Base-by-base conservation (phyloP, 169 alveolate species). In the Cyclospora cayetanensis region DNA sequence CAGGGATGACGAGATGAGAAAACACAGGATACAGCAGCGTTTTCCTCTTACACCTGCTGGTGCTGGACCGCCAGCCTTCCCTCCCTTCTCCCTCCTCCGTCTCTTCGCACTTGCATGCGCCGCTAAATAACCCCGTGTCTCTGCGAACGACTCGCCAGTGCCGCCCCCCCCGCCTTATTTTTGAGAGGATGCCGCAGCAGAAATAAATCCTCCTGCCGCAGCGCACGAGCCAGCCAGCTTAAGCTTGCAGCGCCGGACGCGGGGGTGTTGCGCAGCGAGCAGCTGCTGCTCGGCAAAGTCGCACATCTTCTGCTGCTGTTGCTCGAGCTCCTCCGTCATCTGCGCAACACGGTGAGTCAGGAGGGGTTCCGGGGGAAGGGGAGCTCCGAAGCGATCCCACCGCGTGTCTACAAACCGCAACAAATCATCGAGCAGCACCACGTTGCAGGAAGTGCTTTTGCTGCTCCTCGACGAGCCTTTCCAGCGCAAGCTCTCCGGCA, bases 281-380 rank as follows among this genome's bases (percentile, higher is more conserved):
- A 60, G 72, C 18, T n/a, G 72, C 72, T 12, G 15, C 27, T 12
- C n/a, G 5, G 72, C n/a, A n/a, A 60, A n/a, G 35, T 20, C 27
- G 31, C 72, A 60, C 35, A 7, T 12, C 31, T 60, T 31, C 72
- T 15, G 72, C 27, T 60, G 72, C 4, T 60, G 35, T 31, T 20
- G 72, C 72, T 60, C 72, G 35, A 60, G 72, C 72, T 60, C 72
- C 72, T 12, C 72, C 0, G 72, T 60, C 72, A 60, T 60, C 27
- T 60, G 35, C 72, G 72, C 72, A 60, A 60, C 72, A 15, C 72
- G 18, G 31, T 20, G 35, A 5, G 72, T 31, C 11, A 60, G 72
- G 11, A 60, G 35, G 11, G 72, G 72, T 31, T 60, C 72, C n/a
- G 72, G 72, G 15, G 72, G 72, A 31, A 60, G 15, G 35, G 72